Base-by-base conservation (phyloP, 2,329 filamentous ascomycete species). In the Acrocalymma vagum region DNA sequence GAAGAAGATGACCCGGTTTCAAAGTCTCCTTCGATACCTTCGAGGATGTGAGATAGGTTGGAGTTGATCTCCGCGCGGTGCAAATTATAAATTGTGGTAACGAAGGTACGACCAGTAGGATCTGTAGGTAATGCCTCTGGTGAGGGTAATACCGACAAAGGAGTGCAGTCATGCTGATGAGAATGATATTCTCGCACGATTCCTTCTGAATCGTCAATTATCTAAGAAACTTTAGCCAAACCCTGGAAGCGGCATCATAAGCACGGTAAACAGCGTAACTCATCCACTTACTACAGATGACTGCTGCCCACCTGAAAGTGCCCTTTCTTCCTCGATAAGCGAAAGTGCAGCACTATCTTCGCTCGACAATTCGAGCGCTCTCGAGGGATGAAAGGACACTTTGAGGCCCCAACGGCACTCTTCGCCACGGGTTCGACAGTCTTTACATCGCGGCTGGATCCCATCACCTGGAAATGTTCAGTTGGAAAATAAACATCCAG, bases 341-440 rank as follows among this genome's bases (percentile, higher is more conserved):
- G 28, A 25, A 8, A 36, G 14, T n/a, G 33, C 33, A 20, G 33
- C 33, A 14, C 24, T 18, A 18, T 36, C 33, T 20, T 36, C 33
- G 18, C 16, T 14, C 6, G 33, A 36, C 8, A 36, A 21, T 28
- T 16, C 15, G 14, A 13, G 24, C 15, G 23, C 23, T 36, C 33
- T 36, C 4, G 33, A 36, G 5, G 33, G 33, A 20, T 36, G 33
- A 13, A 36, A 36, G 5, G 15, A 28, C 10, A n/a, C 33, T 16
- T 36, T 36, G 23, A 36, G 9, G 15, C 33, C 33, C 33, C 33
- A 36, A 25, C 8, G 15, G 17, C 33, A 36, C 24, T 36, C 14
- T n/a, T 28, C 23, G n/a, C 24, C 33, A 20, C 23, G 23, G 13
- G 23, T 25, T 10, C 10, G 13, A 13, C 33, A 36, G 15, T 36